These are phyloP conservation scores for Pythium monospermum DNA, from an alignment of 352 stramenopile genomes.

Conservation along the genomic window DNA sequence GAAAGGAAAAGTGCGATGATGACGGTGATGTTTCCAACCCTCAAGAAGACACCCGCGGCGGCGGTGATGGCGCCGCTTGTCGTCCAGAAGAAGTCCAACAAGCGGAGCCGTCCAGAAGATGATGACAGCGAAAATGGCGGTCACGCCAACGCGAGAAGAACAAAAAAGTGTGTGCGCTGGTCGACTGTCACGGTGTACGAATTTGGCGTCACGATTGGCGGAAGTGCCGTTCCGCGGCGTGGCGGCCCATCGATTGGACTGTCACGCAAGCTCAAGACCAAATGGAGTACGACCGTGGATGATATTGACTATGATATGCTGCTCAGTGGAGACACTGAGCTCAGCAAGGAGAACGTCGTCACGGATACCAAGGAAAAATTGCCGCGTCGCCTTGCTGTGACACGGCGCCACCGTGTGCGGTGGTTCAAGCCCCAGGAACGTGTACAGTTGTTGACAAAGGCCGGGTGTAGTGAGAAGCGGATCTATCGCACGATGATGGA, in stretches of 20 bases:
- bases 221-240: constrained; percentile 35
- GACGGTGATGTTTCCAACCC: constrained; percentile 6
- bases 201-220: constrained; percentile 43
- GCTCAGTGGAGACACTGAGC: not conserved
- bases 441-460: constrained; percentile 6
- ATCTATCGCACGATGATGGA: constrained; percentile 19
- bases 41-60: constrained; percentile 7
- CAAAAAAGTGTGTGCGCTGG: constrained; percentile 37
- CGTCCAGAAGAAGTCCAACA: constrained; percentile 5
- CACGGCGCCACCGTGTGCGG: constrained; percentile 5
- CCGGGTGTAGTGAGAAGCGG: constrained; percentile 13
- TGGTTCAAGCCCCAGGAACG: constrained; percentile 18
- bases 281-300: constrained; percentile 30
- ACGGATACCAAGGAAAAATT: not conserved
- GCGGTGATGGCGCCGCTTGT: not conserved
- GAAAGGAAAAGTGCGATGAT: not conserved
- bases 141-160: not conserved
- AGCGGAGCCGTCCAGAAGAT: constrained; percentile 10
- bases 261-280: constrained; percentile 28
- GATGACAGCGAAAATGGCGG: constrained; percentile 8
- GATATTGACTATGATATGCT: constrained; percentile 12
- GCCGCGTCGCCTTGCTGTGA: not conserved
- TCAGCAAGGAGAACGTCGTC: constrained; percentile 7
- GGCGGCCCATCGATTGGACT: constrained; percentile 42
- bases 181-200: constrained; percentile 58